A percentile compares a stretch with the other conserved stretches of the same genome.
phyloP scores from a whole-genome alignment of 2,329 filamentous ascomycete genomes.

The Simplicillium sp. region DNA sequence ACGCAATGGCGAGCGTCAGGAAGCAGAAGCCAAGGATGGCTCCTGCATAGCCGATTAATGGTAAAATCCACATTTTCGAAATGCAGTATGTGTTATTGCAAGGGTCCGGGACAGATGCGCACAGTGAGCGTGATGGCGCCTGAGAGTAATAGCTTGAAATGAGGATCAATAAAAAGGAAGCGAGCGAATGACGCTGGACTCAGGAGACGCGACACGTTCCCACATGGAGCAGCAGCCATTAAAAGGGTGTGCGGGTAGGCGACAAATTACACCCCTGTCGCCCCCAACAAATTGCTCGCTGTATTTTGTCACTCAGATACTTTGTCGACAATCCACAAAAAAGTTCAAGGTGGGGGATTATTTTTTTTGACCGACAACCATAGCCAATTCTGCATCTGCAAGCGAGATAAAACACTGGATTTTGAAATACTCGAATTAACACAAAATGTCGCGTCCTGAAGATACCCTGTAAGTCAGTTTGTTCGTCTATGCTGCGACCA shows the following conservation, averaged over 20 bases:
- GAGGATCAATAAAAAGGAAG: too few species aligned
- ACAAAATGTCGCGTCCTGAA: conserved; percentile 89
- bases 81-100: neutral
- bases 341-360: conserved; percentile 1
- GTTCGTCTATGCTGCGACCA: conserved; percentile 1
- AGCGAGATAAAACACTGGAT: neutral
- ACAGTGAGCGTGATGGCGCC: too few species aligned
- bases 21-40: conserved; percentile 86
- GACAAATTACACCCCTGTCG: too few species aligned
- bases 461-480: conserved; percentile 64
- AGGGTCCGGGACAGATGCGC: conserved; percentile 5
- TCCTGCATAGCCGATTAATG: conserved; percentile 81
- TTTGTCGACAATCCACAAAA: conserved; percentile 7
- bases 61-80: conserved; percentile 83
- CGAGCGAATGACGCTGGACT: neutral
- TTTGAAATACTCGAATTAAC: neutral
- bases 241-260: too few species aligned
- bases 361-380: neutral
- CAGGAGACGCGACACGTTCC: neutral
- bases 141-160: too few species aligned
- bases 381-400: neutral
- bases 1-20: conserved; percentile 89
- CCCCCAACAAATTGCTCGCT: too few species aligned
- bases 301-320: too few species aligned
- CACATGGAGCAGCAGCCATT: neutral